Base-by-base conservation (phyloP, 352 stramenopile genomes). In the Pythium rhizo-oryzae region DNA sequence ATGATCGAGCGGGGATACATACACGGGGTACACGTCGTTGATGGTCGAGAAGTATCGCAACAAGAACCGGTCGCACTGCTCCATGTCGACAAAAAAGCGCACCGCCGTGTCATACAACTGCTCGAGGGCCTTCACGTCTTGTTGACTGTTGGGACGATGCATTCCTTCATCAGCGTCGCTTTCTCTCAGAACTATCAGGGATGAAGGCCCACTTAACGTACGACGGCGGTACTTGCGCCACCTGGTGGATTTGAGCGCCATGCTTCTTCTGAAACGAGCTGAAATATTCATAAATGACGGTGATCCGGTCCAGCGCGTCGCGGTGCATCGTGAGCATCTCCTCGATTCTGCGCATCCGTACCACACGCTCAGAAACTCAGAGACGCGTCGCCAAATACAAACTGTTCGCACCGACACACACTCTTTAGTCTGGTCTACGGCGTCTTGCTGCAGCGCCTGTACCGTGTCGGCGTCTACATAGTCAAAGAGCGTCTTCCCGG, bases 41-140 rank as follows among this genome's bases (percentile, higher is more conserved):
- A 96, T 94, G 8, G 79, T 91, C 11, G 83, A 89, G 62, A 94
- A 96, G 25, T 92, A 92, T 24, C 81, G 68, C 21, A 93, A 58
- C 35, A 96, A 74, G 33, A 89, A 89, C 4, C 85, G 82, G 59
- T 96, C 87, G 50, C 87, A 94, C 67, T 96, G 87, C 76, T 96
- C 87, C 85, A 94, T 96, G 62, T 96, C 86, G 44, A 96, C 85
- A 55, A 94, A 96, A 57, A 91, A 93, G 18, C 73, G 78, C 15
- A 89, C 80, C 37, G 80, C 76, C 24, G 62, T 58, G 24, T 86
- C 75, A 43, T 89, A 89, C 7, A 89, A 43, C 7, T 75, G 64
- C 51, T 80, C 72, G 5, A 86, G 64, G 9, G 69, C 21, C 64
- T 84, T 79, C 18, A 51, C 53, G 46, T 86, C 69, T n/a, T 74